Percentiles rank a stretch among this genome's conserved stretches.
phyloP scores from a whole-genome alignment of 495 filamentous ascomycete genomes.

The Penicillium ochrochloron region DNA sequence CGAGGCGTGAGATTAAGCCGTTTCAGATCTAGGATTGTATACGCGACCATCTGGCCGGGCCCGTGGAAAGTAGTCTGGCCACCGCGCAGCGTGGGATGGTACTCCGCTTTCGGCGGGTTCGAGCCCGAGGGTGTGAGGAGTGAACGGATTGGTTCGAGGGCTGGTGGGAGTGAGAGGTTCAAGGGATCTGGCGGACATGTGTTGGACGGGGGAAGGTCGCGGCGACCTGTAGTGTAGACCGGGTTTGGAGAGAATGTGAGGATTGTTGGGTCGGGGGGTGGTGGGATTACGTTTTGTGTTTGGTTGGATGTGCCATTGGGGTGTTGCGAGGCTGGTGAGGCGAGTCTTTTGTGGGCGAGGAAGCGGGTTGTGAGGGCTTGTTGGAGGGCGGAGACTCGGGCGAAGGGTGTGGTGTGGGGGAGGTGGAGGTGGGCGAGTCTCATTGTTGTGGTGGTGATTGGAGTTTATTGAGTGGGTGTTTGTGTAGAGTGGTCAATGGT shows the following conservation, averaged over 20 bases:
- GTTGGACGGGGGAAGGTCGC: conserved; percentile 68
- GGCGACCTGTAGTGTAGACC: conserved; percentile 88
- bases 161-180: conserved; percentile 43
- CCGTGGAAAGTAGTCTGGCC: conserved; percentile 96
- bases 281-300: conserved; percentile 34
- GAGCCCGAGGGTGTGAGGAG: conserved; percentile 43
- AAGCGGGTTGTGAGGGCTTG: conserved; percentile 51
- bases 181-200: conserved; percentile 35
- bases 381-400: conserved; percentile 53
- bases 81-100: conserved; percentile 75
- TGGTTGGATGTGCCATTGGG: conserved; percentile 2
- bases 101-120: conserved; percentile 55
- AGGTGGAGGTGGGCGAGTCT: conserved; percentile 74
- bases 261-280: conserved; percentile 67
- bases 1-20: conserved; percentile 57
- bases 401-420: conserved; percentile 58
- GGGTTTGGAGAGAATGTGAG: conserved; percentile 84
- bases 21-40: conserved; percentile 81
- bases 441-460: conserved; percentile 28
- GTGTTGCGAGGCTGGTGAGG: conserved; percentile 32
- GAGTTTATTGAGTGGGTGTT: background rate
- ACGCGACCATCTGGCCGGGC: conserved; percentile 88
- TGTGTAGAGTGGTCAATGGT: background rate
- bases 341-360: conserved; percentile 49
- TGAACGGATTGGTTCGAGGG: conserved; percentile 42